Evolutionary conservation across 345 rosid species (phyloP), one percentile per base, ranked within the genome.

Genomic region (Brassica incana): DNA sequence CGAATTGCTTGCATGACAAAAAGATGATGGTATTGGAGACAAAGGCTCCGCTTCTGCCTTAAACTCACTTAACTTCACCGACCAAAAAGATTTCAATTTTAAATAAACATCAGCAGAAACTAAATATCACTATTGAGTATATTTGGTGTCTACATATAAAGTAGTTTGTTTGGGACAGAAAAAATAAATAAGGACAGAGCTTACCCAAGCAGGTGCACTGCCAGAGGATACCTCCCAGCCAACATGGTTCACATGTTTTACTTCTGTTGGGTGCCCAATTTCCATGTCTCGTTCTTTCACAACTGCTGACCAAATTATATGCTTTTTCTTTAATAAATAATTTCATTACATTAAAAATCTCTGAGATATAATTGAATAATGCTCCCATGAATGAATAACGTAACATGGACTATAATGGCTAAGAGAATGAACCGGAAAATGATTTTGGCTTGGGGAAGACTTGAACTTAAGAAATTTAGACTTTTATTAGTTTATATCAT

Each of bases 191-290:
- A 25, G 8, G 25, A 18, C 29, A 68, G 29, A 32, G 79, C 90
- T 75, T 87, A 91, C 99, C 97, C 97, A 95, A 82, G 83, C 82
- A 54, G 99, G 99, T 27, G 91, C 87, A 84, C 72, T 78, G n/a
- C 91, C 90, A 73, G 97, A 86, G 60, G 84, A 76, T 62, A 91
- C 91, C 38, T 94, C 97, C 92, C 90, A 91, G 1, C 97, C 97
- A 63, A 95, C 81, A 72, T 95, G 97, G 43, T 92, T 91, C 84
- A 92, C 95, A 72, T 92, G 99, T 77, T 90, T 92, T 16, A 91
- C 97, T 84, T 95, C 99, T 72, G 97, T 91, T 4, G 99, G 99
- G 66, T 85, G 83, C 84, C 99, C 97, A 83, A 95, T 95, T 74
- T 92, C 94, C 3, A 80, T 8, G 2, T 84, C 86, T 90, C 93